Conservation (phyloP, 306 rosid genomes). For the Sphenostylis stenocarpa region DNA sequence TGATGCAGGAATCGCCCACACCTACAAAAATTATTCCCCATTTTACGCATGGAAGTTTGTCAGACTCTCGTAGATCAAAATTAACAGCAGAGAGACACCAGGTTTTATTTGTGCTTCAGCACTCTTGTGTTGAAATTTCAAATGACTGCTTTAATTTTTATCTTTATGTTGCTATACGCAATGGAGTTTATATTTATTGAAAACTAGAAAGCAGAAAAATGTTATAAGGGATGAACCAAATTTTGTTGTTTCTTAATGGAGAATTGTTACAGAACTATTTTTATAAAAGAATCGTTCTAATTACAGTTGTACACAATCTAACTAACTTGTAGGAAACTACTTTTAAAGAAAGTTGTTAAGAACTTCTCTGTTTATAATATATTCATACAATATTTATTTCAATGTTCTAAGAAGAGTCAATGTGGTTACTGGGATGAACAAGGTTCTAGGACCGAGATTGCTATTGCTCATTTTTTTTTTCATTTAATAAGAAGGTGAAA, state of each 20-base stretch:
- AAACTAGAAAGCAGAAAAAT: too few species aligned
- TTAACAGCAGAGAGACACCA: slow-evolving; percentile 70
- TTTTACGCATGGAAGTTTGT: slow-evolving; percentile 49
- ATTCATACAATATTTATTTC: too few species aligned
- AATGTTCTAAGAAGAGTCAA: background rate
- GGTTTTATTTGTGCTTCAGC: slow-evolving; percentile 41
- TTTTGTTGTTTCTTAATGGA: too few species aligned
- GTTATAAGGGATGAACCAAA: too few species aligned
- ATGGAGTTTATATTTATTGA: background rate
- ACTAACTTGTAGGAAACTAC: too few species aligned
- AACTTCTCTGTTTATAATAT: too few species aligned
- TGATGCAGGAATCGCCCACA: slow-evolving; percentile 77
- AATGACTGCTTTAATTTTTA: background rate
- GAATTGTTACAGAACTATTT: too few species aligned
- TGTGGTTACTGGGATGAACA: background rate
- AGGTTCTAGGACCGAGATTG: background rate
- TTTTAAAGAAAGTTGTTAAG: too few species aligned
- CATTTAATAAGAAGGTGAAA: background rate
- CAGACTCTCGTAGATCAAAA: slow-evolving; percentile 75
- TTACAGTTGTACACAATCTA: too few species aligned
- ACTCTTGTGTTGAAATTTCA: background rate
- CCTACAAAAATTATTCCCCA: slow-evolving; percentile 67
- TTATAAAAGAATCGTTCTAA: too few species aligned
- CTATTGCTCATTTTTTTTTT: background rate
- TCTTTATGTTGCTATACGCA: background rate